phyloP scores from a whole-genome alignment of 2,329 filamentous ascomycete species.

The Curvularia sp. region DNA sequence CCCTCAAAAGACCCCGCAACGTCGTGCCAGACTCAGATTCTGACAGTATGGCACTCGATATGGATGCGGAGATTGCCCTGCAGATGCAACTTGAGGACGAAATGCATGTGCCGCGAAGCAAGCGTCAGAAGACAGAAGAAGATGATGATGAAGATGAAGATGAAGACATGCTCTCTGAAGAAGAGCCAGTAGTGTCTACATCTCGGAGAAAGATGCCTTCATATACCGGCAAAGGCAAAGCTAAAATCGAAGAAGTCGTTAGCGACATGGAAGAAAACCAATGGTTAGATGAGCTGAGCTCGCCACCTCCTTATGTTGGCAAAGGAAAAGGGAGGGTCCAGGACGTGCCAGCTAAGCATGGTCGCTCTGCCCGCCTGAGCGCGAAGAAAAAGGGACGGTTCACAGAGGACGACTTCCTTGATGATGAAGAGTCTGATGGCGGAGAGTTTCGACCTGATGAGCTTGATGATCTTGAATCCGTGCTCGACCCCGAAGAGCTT shows the following conservation, averaged over 20 bases:
- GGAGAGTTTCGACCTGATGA: constrained; percentile 42
- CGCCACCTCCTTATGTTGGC: constrained; percentile 27
- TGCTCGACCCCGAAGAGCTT: constrained; percentile 28
- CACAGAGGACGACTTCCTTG: constrained; percentile 27
- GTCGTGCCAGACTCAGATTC: constrained; percentile 38
- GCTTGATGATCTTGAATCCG: constrained; percentile 33
- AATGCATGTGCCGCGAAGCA: constrained; percentile 50
- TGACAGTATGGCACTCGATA: constrained; percentile 45
- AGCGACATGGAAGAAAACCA: constrained; percentile 19
- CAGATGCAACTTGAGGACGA: constrained; percentile 65
- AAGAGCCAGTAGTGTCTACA: constrained; percentile 18
- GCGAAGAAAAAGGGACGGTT: constrained; percentile 26
- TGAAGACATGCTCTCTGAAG: constrained; percentile 41
- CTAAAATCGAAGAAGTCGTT: constrained; percentile 14
- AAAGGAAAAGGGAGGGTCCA: constrained; percentile 37
- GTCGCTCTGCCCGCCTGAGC: constrained; percentile 32
- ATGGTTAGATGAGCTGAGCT: constrained; percentile 9
- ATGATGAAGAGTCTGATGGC: constrained; percentile 35
- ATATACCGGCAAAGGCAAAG: constrained; percentile 29
- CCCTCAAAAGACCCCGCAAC: constrained; percentile 36
- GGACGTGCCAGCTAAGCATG: constrained; percentile 20
- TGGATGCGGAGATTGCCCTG: constrained; percentile 63
- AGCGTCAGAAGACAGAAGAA: constrained; percentile 47
- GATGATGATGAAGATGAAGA: constrained; percentile 39
- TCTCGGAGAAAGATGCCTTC: constrained; percentile 15